These are phyloP conservation scores for Helicostylum pulchrum DNA, from an alignment of 192 early-diverging fungal genomes.

Conservation along the genomic window DNA sequence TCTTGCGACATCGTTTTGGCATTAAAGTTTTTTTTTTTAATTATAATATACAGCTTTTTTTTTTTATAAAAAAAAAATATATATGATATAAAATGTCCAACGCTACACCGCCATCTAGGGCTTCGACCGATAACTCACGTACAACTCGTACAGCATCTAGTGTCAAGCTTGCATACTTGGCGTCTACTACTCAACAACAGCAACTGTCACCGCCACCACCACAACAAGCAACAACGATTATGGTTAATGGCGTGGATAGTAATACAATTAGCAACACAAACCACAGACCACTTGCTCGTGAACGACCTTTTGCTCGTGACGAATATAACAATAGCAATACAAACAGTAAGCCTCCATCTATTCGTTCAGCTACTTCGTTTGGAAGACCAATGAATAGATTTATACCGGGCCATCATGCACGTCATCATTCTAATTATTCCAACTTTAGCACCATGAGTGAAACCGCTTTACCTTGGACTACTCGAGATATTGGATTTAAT, in stretches of 20 bases:
- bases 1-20: no score
- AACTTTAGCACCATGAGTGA: constrained; percentile 50
- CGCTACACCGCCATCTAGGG: no score
- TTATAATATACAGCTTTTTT: no score
- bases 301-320: constrained; percentile 17
- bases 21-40: no score
- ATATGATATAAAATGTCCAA: no score
- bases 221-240: neutral
- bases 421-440: constrained; percentile 46
- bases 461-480: constrained; percentile 58
- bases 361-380: constrained; percentile 28
- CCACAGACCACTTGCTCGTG: constrained; percentile 8
- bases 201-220: neutral
- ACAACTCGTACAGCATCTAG: constrained; percentile 10
- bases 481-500: constrained; percentile 75
- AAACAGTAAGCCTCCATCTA: constrained; percentile 24
- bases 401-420: constrained; percentile 29
- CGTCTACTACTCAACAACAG: neutral
- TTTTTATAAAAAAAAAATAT: no score
- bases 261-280: neutral
- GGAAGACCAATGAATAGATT: constrained; percentile 15
- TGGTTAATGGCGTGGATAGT: neutral
- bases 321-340: constrained; percentile 6
- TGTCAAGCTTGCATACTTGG: constrained; percentile 12
- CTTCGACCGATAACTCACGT: neutral